Evolutionary conservation across 345 rosid species (phyloP).

Genomic region (Psidium friedrichsthalianum): DNA sequence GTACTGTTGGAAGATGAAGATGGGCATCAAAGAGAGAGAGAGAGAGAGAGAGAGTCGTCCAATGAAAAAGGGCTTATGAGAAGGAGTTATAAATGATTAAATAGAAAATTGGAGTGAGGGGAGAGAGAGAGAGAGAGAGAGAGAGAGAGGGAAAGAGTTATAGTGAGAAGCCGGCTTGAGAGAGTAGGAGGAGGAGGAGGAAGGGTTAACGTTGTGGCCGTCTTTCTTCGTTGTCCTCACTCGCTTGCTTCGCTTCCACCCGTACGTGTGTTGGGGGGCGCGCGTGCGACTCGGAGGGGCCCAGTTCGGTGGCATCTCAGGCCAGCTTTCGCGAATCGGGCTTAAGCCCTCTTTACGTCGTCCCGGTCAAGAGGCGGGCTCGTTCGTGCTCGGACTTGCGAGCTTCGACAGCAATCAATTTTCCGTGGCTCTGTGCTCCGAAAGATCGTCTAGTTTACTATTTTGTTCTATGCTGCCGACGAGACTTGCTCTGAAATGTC

Average conservation of each 20-base stretch:
- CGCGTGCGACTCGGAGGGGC: neutral
- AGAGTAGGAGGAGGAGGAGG: neutral
- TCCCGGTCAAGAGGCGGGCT: too few species aligned
- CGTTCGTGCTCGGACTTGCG: neutral
- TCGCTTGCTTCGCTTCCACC: neutral
- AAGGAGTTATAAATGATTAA: neutral
- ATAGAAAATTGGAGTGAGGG: neutral
- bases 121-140: too few species aligned
- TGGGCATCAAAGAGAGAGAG: neutral
- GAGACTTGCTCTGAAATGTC: neutral
- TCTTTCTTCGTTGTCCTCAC: conserved; percentile 13
- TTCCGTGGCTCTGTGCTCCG: neutral
- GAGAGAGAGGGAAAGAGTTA: neutral
- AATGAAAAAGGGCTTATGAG: neutral
- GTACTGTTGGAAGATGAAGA: neutral
- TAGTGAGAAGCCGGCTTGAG: conserved; percentile 2
- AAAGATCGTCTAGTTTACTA: neutral
- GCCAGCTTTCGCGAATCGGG: neutral
- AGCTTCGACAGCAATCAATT: neutral
- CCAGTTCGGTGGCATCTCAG: neutral
- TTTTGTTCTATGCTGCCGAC: neutral
- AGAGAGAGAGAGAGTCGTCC: neutral
- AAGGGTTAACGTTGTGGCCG: conserved; percentile 4
- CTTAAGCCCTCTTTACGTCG: neutral
- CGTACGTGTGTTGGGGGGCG: neutral